Base-by-base conservation (phyloP, 2,329 filamentous ascomycete genomes). In the Arthrobotrys entomopaga region DNA sequence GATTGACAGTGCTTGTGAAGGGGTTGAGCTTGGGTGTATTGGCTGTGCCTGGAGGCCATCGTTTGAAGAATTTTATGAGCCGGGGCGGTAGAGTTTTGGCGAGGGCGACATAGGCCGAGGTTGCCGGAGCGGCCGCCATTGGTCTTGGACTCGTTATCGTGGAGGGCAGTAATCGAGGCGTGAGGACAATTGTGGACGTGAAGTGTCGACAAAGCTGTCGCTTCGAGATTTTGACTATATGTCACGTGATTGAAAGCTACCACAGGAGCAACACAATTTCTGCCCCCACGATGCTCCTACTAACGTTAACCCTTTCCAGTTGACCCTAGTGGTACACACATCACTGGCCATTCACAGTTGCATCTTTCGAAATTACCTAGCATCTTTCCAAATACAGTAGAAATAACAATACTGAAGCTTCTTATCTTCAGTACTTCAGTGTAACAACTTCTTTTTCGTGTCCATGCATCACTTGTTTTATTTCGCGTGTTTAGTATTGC, bases 21-120 rank as follows among this genome's bases (percentile, higher is more conserved):
- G 94, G 94, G 80, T 96, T 95, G 58, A 86, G 84, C 73, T 88
- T 84, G 80, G 84, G 82, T 79, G 83, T 83, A 79, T 87, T 81
- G 76, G 82, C 78, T 78, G 78, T 80, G 77, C 74, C 86, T 54
- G 94, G 93, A 48, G 95, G 95, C 82, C 94, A 97, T 77, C 91
- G 90, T 67, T 90, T 90, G 82, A 99, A 91, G 86, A 99, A 97
- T 79, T 89, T 88, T 80, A 90, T 87, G 52, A 99, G 87, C 46
- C 90, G 90, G 63, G 87, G 84, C 7, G 93, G 95, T 46, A 98
- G 88, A 77, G 87, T 84, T 82, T 89, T 87, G 74, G 91, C 91
- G 70, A 92, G 85, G 69, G 82, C 80, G 67, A 86, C 80, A 76
- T 82, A 81, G 4, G 74, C 29, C 20, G 75, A 65, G 53, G 53